Evolutionary conservation across 768 basidiomycete genomes (phyloP).

Genomic region (Boletus tomentosulus): DNA sequence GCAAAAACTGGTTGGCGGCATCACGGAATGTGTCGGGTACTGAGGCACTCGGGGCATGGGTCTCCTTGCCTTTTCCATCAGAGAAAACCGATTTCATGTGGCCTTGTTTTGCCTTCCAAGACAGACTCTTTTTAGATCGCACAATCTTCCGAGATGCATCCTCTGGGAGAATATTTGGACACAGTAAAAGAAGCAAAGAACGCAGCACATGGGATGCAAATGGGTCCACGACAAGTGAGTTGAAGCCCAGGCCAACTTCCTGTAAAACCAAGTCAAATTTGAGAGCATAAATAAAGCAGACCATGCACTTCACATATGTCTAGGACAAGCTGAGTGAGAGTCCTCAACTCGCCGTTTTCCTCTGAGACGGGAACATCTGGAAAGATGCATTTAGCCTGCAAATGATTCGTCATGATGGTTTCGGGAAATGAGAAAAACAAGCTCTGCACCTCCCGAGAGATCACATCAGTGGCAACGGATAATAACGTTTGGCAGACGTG

Average conservation of each 20-base stretch:
- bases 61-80: slow-evolving; percentile 38
- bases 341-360: slow-evolving; percentile 64
- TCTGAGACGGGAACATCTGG: slow-evolving; percentile 43
- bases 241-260: slow-evolving; percentile 67
- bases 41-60: slow-evolving; percentile 18
- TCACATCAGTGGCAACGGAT: slow-evolving; percentile 56
- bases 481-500: slow-evolving; percentile 94
- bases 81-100: slow-evolving; percentile 76
- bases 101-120: slow-evolving; percentile 80
- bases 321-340: slow-evolving; percentile 57
- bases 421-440: neutral
- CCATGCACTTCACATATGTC: slow-evolving; percentile 60
- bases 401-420: neutral
- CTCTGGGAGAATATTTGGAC: slow-evolving; percentile 48
- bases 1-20: slow-evolving; percentile 46
- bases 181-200: slow-evolving; percentile 72
- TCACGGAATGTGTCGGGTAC: slow-evolving; percentile 48
- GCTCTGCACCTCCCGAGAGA: slow-evolving; percentile 60
- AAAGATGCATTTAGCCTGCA: slow-evolving; percentile 51
- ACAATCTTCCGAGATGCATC: slow-evolving; percentile 40
- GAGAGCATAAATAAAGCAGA: slow-evolving; percentile 9
- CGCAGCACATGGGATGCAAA: slow-evolving; percentile 92
- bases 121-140: slow-evolving; percentile 81
- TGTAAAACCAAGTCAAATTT: slow-evolving; percentile 27
- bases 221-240: slow-evolving; percentile 70